Base-by-base conservation (phyloP, 164 flowering plant species). In the Kingdonia uniflora region DNA sequence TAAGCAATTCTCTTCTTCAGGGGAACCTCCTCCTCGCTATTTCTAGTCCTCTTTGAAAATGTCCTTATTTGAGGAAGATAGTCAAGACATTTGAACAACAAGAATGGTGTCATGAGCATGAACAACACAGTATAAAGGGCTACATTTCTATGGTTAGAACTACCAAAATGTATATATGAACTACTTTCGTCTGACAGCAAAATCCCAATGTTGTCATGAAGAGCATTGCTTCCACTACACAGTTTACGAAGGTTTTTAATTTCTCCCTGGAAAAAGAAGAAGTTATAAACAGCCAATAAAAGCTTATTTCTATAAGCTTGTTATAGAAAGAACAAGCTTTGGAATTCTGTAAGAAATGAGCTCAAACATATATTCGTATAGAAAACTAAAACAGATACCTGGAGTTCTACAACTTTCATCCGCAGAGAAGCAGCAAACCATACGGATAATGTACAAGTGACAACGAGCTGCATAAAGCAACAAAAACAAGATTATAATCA, bases 1-100 rank as follows among this genome's bases (percentile, higher is more conserved):
- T 90, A 90, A 42, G 94, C 95, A 65, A 86, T 63, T 67, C 88
- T 79, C 71, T 90, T 90, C 73, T 77, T 90, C 76, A 84, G 59
- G 24, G 97, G 88, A 71, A 80, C 94, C 65, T 82, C 95, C 67
- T 89, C 95, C 38, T 73, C 78, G 42, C 58, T 76, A 51, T 62
- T 68, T 59, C 54, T 64, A 43, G 54, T 42, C 66, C 80, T 69
- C 63, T 55, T 78, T 13, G 66, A 62, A 25, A 72, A 42, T 59
- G 56, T 67, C 58, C 57, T 79, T 50, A 76, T 58, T 65, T 53
- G 68, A 19, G 83, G 85, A 59, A 80, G 67, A 67, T 71, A 58
- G 55, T 89, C 85, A 52, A 89, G 78, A 73, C 53, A 77, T 67
- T 79, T 78, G 68, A 76, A 82, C 54, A 86, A 56, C 24, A 82